These are phyloP conservation scores for Forsythia viridissima DNA, from an alignment of 257 asterid genomes.

Conservation along the genomic window DNA sequence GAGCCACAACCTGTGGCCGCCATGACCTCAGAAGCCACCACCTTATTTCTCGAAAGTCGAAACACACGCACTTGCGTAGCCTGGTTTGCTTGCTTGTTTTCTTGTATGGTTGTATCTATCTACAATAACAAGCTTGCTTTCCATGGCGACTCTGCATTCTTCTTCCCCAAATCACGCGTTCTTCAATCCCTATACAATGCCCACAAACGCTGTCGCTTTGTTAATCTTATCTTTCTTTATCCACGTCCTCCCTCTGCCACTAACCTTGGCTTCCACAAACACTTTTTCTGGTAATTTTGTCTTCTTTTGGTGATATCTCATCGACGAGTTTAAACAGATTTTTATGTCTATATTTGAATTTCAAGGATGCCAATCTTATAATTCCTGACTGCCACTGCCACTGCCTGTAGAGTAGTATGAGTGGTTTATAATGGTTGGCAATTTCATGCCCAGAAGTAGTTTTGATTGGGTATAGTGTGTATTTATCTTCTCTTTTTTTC, in stretches of 20 bases:
- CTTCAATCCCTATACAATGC: neutral
- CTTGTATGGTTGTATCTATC: neutral
- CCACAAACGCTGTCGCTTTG: neutral
- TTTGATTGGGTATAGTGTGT: too few species aligned
- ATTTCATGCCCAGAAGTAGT: neutral
- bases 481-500: too few species aligned
- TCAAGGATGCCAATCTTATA: neutral
- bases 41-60: neutral
- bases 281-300: neutral
- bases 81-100: constrained; percentile 19
- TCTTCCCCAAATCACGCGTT: neutral
- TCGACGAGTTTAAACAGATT: neutral
- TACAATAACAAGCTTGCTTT: neutral
- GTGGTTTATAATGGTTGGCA: neutral
- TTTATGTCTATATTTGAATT: neutral
- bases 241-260: neutral
- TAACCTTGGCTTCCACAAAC: neutral
- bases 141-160: constrained; percentile 30
- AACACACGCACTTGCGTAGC: constrained; percentile 18
- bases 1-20: constrained; percentile 34
- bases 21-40: constrained; percentile 35
- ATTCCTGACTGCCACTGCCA: neutral
- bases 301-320: neutral
- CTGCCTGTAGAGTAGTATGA: too few species aligned
- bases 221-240: neutral